Evolutionary conservation across 305 asterid genomes (phyloP), one percentile per base, ranked within the genome.

Genomic region (Fraxinus nigra): DNA sequence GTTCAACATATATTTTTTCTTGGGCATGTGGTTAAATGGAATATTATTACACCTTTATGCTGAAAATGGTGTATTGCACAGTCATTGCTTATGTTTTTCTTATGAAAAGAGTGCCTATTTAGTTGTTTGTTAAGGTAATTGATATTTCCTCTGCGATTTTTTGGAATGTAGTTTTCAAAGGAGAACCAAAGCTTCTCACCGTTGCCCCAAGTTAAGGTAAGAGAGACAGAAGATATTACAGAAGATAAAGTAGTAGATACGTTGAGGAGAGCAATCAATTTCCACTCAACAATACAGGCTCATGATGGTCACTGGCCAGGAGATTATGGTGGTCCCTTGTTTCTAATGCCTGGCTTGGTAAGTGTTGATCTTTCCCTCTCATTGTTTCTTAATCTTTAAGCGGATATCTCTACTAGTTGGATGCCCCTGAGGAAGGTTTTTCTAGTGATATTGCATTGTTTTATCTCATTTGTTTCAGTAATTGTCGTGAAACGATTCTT

Each of bases 281-380:
- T 89, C 87, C 88, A 95, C 83, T 93, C 98, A 80, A 91, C 97
- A 75, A 83, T 93, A 83, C 98, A 93, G 89, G 93, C 93, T 84
- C 82, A 83, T 40, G 98, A 95, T 82, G 98, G 98, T 77, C 97
- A 95, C 65, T 95, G 98, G 98, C 87, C 98, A 14, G 98, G 98
- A 79, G 98, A 95, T 84, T 94, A 91, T 87, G 98, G 95, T 73
- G 98, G 98, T 32, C 95, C 98, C 5, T 92, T 93, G 98, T 96
- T 96, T 90, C 90, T 96, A 84, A 77, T 96, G 91, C 98, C 99
- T 81, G 98, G 98, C 83, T 76, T 96, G 97, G 99, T 96, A 81
- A 85, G 90, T 83, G 75, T 54, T 43, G 75, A 26, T 67, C 78
- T 78, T 65, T 69, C 34, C n/a, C 34, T 59, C 24, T 72, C 77